Percentiles rank a stretch among this genome's conserved stretches.
phyloP scores from a whole-genome alignment of 257 asterid genomes.

The Ilex aquifolium region DNA sequence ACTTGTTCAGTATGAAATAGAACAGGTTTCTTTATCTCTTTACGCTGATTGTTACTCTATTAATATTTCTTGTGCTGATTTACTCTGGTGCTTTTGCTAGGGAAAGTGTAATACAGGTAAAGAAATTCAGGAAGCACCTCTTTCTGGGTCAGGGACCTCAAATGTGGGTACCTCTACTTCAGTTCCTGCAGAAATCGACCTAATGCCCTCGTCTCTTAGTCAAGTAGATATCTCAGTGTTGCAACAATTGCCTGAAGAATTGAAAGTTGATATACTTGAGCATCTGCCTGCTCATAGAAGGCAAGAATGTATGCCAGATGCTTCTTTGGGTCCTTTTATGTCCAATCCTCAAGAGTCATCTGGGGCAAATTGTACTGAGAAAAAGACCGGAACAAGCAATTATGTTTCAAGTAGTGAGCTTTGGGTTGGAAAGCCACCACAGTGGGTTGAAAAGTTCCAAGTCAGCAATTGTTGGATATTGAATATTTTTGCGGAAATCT shows the following conservation, averaged over 20 bases:
- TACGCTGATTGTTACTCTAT: not conserved
- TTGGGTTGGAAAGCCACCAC: slow-evolving; percentile 81
- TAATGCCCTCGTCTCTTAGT: slow-evolving; percentile 87
- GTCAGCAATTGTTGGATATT: slow-evolving; percentile 38
- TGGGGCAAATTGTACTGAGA: slow-evolving; percentile 12
- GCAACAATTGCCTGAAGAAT: slow-evolving; percentile 80
- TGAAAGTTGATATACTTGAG: slow-evolving; percentile 69
- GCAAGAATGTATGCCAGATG: slow-evolving; percentile 26
- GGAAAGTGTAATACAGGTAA: slow-evolving; percentile 27
- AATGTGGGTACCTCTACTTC: slow-evolving; percentile 16
- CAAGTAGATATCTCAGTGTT: slow-evolving; percentile 78
- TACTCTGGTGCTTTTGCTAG: slow-evolving; percentile 15
- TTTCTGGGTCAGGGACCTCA: slow-evolving; percentile 15
- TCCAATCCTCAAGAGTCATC: not conserved
- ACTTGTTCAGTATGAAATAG: not conserved
- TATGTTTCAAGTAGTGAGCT: slow-evolving; percentile 35
- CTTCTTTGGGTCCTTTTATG: slow-evolving; percentile 16
- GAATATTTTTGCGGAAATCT: slow-evolving; percentile 41
- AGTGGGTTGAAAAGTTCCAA: slow-evolving; percentile 70
- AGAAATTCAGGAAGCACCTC: slow-evolving; percentile 19
- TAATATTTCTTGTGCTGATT: slow-evolving; percentile 4
- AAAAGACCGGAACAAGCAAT: slow-evolving; percentile 23
- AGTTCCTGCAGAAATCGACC: slow-evolving; percentile 21
- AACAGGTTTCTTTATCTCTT: slow-evolving; percentile 13
- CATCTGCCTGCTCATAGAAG: slow-evolving; percentile 66